These are phyloP conservation scores for Parietichytrium sp. DNA, from an alignment of 108 stramenopile species.

Conservation along the genomic window DNA sequence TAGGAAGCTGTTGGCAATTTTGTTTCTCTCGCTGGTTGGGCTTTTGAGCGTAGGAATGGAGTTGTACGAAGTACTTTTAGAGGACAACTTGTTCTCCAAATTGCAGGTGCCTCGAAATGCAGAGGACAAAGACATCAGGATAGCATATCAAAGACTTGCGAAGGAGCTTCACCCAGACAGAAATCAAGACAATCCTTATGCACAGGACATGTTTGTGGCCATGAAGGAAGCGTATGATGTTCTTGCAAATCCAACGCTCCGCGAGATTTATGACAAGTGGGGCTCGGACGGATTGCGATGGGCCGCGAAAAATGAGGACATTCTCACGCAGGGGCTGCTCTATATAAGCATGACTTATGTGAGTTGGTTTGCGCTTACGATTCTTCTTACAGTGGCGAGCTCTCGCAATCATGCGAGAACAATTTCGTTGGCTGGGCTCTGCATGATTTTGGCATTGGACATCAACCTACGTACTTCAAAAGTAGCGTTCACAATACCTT, in stretches of 20 bases:
- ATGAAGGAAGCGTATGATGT: conserved; percentile 88
- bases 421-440: not conserved
- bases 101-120: not conserved
- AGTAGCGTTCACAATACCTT: not conserved
- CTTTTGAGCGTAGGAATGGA: conserved; percentile 20
- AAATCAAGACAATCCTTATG: conserved; percentile 59
- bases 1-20: not conserved
- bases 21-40: not conserved
- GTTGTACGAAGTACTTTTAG: not conserved
- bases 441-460: not conserved
- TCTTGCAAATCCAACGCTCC: conserved; percentile 86
- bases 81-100: not conserved
- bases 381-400: not conserved
- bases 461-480: not conserved
- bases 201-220: conserved; percentile 81
- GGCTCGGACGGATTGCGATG: conserved; percentile 77
- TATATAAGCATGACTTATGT: conserved; percentile 13
- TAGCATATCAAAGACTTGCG: conserved; percentile 6
- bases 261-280: conserved; percentile 96
- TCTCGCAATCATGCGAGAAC: not conserved
- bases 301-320: not conserved
- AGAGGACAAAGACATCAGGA: not conserved
- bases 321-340: not conserved
- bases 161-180: not conserved
- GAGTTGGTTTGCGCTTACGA: conserved; percentile 22